Evolutionary conservation across 257 asterid genomes (phyloP), one percentile per base, ranked within the genome.

Genomic region (Penstemon newberryi): DNA sequence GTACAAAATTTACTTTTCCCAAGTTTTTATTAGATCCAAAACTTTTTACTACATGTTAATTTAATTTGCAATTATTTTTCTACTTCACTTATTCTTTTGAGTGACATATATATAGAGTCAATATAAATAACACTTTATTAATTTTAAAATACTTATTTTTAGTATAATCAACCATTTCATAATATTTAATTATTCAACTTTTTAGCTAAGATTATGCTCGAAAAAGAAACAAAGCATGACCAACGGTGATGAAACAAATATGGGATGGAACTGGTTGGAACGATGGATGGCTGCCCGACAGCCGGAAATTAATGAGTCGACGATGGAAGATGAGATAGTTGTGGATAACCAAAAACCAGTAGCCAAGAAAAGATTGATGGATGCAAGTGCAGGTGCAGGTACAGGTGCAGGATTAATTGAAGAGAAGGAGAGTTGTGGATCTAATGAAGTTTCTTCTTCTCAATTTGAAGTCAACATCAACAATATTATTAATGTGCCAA

Each of bases 201-300:
- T 58, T 50, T 77, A 85, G 90, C 61, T 82, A 53, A 78, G 90
- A 50, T 72, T 82, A 4, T 85, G 87, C 56, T 75, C 87, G 1
- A 84, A 74, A 74, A 82, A 76, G 77, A 82, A 80, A 60, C 66
- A 75, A 42, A 69, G 57, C 66, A 49, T 13, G 12, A 49, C 60
- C 40, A 74, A 60, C 7, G 60, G 72, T 8, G 64, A 70, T 3
- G 87, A 78, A 13, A 58, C 61, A 4, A 80, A 81, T 65, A 67
- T 70, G 71, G 85, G 83, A 9, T 81, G 84, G 84, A 80, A 74
- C 77, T 82, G 90, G 87, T 82, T 85, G 51, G 87, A 82, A 41
- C 78, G 87, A 43, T 85, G 90, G 90, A 85, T 85, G 90, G 90
- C 90, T 3, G 80, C 87, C 25, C 84, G 90, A 36, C 81, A 78